Evolutionary conservation across 345 rosid species (phyloP), one percentile per base, ranked within the genome.

Genomic region (Corchorus olitorius): DNA sequence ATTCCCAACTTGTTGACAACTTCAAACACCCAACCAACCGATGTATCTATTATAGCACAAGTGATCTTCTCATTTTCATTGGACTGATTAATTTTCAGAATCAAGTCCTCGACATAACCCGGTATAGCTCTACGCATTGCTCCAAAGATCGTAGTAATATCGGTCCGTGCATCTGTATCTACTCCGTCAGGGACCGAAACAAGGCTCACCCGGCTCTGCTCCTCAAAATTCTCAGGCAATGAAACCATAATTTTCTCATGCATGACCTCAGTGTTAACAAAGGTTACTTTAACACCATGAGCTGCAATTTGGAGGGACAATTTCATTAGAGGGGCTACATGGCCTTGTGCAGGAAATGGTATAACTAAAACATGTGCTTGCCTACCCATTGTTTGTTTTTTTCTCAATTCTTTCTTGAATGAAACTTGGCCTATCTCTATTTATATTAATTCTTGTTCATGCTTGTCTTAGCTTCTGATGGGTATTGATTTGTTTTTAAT

Each of bases 291-390:
- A 83, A 84, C 45, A 10, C 86, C 86, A 19, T 68, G 69, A 61
- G 75, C 53, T 11, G 84, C 86, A 12, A 87, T 66, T 55, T 68
- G 78, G 63, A 48, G 43, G 3, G 90, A 65, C 65, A 87, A 27
- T 39, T 84, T 83, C 82, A 84, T 74, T 9, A 84, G 75, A 5
- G 86, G 88, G 4, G 65, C 61, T 9, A 81, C 72, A 46, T 81
- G 87, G 73, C 83, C 87, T 79, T 79, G 84, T 65, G 82, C 83
- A 8, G 87, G 87, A 59, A 58, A 84, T 45, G 89, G 65, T n/a
- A 81, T 14, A 19, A 70, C 80, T 2, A 86, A 19, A 0, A 84
- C 80, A 64, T 80, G 84, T 0, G 79, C 53, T 71, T 37, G 75
- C 75, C 41, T 67, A 10, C 0, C 77, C 84, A 78, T 78, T 1